These are phyloP conservation scores for Ceratocystis lukuohia DNA, from an alignment of 2,329 filamentous ascomycete genomes.

Conservation along the genomic window DNA sequence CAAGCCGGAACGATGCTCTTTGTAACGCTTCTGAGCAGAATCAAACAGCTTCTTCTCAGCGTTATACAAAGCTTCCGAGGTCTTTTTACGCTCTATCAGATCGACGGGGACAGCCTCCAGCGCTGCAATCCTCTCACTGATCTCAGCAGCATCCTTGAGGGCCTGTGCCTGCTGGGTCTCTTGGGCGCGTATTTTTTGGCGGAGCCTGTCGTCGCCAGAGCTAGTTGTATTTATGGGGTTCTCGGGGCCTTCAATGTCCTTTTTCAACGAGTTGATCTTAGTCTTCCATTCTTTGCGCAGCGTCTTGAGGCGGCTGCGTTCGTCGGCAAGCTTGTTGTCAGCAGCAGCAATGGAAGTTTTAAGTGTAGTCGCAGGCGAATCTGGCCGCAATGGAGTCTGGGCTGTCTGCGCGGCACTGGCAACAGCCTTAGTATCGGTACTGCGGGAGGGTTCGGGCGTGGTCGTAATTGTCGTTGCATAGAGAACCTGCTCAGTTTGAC, in stretches of 20 bases:
- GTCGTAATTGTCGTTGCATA: slow-evolving; percentile 63
- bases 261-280: slow-evolving; percentile 51
- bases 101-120: slow-evolving; percentile 51
- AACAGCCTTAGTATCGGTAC: slow-evolving; percentile 24
- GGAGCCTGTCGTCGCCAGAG: slow-evolving; percentile 61
- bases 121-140: slow-evolving; percentile 34
- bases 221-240: slow-evolving; percentile 54
- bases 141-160: slow-evolving; percentile 40
- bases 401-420: slow-evolving; percentile 23
- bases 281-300: slow-evolving; percentile 63
- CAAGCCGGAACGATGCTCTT: slow-evolving; percentile 45
- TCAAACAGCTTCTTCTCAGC: slow-evolving; percentile 49
- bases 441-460: slow-evolving; percentile 34
- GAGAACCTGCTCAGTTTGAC: slow-evolving; percentile 49
- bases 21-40: slow-evolving; percentile 39
- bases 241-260: slow-evolving; percentile 58
- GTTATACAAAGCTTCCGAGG: slow-evolving; percentile 39
- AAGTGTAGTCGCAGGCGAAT: slow-evolving; percentile 64
- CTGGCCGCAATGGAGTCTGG: slow-evolving; percentile 53
- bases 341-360: slow-evolving; percentile 62
- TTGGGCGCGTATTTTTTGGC: slow-evolving; percentile 62
- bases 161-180: slow-evolving; percentile 58
- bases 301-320: slow-evolving; percentile 54
- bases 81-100: slow-evolving; percentile 43
- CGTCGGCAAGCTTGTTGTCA: slow-evolving; percentile 56